phyloP scores from a whole-genome alignment of 2,329 filamentous ascomycete species.

The Elsinoe ampelina region DNA sequence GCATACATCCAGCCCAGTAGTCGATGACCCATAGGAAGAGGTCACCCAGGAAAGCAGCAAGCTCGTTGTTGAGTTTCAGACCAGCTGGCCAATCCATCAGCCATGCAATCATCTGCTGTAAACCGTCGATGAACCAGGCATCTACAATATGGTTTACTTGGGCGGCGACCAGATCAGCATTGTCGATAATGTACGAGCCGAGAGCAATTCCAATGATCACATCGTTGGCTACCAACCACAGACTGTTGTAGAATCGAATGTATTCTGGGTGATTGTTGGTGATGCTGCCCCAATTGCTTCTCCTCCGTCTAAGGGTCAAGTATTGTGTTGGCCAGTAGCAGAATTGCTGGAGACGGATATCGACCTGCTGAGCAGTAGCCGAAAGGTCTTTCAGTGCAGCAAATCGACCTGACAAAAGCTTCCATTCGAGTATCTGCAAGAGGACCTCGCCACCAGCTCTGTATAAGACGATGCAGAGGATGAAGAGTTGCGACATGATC shows the following conservation, averaged over 20 bases:
- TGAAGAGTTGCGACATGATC: slow-evolving; percentile 58
- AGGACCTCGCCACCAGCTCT: slow-evolving; percentile 72
- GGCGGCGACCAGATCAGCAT: slow-evolving; percentile 71
- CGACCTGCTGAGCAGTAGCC: slow-evolving; percentile 91
- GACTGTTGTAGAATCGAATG: slow-evolving; percentile 96
- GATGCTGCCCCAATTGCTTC: slow-evolving; percentile 89
- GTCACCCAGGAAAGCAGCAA: slow-evolving; percentile 89
- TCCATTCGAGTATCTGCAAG: slow-evolving; percentile 74
- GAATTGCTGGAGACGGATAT: slow-evolving; percentile 94
- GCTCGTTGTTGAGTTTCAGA: slow-evolving; percentile 86
- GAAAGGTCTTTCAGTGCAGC: slow-evolving; percentile 91
- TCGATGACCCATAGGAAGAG: slow-evolving; percentile 98
- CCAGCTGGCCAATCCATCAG: slow-evolving; percentile 93
- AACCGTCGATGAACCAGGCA: slow-evolving; percentile 76
- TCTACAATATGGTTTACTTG: slow-evolving; percentile 68
- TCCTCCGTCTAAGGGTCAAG: slow-evolving; percentile 76
- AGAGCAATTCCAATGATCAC: slow-evolving; percentile 96
- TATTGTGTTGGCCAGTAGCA: slow-evolving; percentile 99
- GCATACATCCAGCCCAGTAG: slow-evolving; percentile 84
- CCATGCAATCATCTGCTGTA: slow-evolving; percentile 87
- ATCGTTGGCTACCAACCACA: slow-evolving; percentile 98
- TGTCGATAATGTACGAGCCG: slow-evolving; percentile 95
- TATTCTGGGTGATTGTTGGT: slow-evolving; percentile 95
- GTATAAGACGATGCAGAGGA: slow-evolving; percentile 70
- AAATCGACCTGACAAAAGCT: slow-evolving; percentile 58